These are phyloP conservation scores for Coniochaeta prunicola DNA, from an alignment of 2,329 filamentous ascomycete species.

Conservation along the genomic window DNA sequence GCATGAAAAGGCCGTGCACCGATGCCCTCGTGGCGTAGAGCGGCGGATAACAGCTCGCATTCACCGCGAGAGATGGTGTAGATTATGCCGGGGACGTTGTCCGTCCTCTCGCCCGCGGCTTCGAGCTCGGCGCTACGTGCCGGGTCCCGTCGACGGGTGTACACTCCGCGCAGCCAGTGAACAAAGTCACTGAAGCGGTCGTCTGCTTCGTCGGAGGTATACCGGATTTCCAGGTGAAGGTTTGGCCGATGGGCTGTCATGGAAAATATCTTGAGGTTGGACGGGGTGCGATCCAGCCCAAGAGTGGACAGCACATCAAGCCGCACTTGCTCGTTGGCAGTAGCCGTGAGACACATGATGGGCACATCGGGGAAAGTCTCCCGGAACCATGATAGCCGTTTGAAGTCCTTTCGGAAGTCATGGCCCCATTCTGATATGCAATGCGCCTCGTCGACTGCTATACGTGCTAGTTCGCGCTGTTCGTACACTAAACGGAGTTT, in stretches of 20 bases:
- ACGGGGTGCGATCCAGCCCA: constrained; percentile 51
- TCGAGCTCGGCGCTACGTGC: constrained; percentile 53
- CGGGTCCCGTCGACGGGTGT: constrained; percentile 57
- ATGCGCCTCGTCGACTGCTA: constrained; percentile 91
- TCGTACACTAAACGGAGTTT: constrained; percentile 65
- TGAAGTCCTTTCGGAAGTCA: constrained; percentile 91
- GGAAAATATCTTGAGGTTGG: constrained; percentile 64
- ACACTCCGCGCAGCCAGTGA: constrained; percentile 66
- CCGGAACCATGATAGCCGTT: constrained; percentile 79
- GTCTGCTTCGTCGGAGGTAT: constrained; percentile 69
- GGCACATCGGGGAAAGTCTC: constrained; percentile 75
- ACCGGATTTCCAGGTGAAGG: constrained; percentile 84
- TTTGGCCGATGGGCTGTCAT: constrained; percentile 82
- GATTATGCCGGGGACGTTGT: constrained; percentile 69
- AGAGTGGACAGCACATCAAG: constrained; percentile 76
- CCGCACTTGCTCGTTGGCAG: constrained; percentile 73
- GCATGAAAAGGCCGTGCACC: constrained; percentile 69
- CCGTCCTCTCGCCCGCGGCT: constrained; percentile 42
- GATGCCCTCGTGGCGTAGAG: constrained; percentile 60
- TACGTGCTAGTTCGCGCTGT: constrained; percentile 77
- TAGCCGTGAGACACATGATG: constrained; percentile 88
- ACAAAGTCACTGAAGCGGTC: constrained; percentile 67
- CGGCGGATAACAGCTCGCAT: constrained; percentile 62
- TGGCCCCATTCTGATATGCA: constrained; percentile 98
- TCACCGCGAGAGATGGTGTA: constrained; percentile 71